Percentiles rank a stretch among this genome's conserved stretches.
These are phyloP conservation scores for Leptographium wingfieldii DNA, from an alignment of 2,329 filamentous ascomycete genomes.

Conservation along the genomic window DNA sequence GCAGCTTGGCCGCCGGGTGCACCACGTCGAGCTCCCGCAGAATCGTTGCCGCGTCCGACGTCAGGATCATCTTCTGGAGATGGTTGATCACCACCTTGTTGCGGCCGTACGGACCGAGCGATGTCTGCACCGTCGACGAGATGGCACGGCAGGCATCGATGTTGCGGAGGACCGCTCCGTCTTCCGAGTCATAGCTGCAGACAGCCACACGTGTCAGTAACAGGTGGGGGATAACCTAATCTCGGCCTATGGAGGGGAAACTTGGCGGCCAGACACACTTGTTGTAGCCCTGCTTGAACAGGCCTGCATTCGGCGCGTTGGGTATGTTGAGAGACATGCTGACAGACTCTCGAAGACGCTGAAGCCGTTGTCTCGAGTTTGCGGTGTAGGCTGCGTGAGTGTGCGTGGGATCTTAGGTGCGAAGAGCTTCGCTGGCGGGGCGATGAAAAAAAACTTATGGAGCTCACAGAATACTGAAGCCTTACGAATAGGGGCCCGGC, in stretches of 20 bases:
- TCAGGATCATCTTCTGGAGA: constrained; percentile 98
- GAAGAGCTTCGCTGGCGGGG: constrained; percentile 7
- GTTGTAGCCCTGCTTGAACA: constrained; percentile 95
- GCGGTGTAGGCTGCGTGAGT: background rate
- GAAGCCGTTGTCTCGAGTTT: background rate
- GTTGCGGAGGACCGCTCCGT: constrained; percentile 95
- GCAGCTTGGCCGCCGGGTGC: constrained; percentile 90
- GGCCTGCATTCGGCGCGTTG: constrained; percentile 77
- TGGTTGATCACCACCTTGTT: constrained; percentile 99
- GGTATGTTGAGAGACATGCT: constrained; percentile 94
- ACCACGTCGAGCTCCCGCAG: constrained; percentile 95
- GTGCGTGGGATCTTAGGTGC: background rate
- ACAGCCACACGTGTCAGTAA: constrained; percentile 16
- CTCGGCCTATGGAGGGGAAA: background rate
- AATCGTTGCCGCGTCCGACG: constrained; percentile 94
- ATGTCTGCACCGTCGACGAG: constrained; percentile 90
- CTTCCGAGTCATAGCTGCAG: constrained; percentile 88
- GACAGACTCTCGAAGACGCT: background rate
- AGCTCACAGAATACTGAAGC: constrained; percentile 1
- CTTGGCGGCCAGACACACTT: constrained; percentile 49
- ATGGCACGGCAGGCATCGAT: constrained; percentile 98
- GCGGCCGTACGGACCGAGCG: constrained; percentile 89
- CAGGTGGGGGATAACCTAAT: background rate
- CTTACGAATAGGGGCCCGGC: background rate
- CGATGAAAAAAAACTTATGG: constrained; percentile 4